Evolutionary conservation across 176 grass and related monocot genomes (phyloP).

Genomic region (Triticum monococcum): DNA sequence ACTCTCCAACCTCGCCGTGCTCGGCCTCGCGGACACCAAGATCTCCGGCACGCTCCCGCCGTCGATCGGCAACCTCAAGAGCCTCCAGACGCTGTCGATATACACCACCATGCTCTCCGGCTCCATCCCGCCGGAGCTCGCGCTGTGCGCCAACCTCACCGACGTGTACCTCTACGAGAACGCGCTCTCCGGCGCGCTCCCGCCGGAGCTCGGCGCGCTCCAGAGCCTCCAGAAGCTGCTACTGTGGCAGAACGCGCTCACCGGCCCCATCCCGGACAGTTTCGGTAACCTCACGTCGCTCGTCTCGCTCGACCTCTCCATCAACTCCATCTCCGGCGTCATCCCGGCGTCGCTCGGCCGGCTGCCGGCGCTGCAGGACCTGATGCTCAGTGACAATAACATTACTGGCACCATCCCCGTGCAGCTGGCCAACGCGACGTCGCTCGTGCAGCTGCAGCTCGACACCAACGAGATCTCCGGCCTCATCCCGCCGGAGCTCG

Average conservation of each 20-base stretch:
- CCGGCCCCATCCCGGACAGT: conserved; percentile 68
- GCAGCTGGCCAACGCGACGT: conserved; percentile 55
- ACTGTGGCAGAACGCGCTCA: conserved; percentile 92
- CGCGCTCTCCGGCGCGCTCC: conserved; percentile 64
- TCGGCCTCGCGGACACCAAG: conserved; percentile 91
- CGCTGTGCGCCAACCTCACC: conserved; percentile 66
- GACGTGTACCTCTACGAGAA: conserved; percentile 94
- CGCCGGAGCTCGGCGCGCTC: conserved; percentile 55
- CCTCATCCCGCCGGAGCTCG: conserved; percentile 70
- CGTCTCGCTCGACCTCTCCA: conserved; percentile 78
- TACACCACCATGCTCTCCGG: conserved; percentile 79
- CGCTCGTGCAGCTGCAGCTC: conserved; percentile 78
- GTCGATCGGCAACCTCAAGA: conserved; percentile 60
- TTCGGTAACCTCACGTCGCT: conserved; percentile 74
- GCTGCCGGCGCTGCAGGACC: conserved; percentile 65
- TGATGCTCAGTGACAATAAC: conserved; percentile 99
- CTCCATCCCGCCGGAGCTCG: conserved; percentile 79
- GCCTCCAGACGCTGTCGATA: conserved; percentile 70
- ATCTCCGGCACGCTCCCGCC: conserved; percentile 69
- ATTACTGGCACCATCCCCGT: conserved; percentile 78
- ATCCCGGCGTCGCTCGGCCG: conserved; percentile 58
- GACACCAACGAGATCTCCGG: conserved; percentile 96
- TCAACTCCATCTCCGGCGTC: conserved; percentile 84
- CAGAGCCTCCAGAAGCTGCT: conserved; percentile 72
- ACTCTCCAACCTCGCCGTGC: conserved; percentile 59